Percentiles rank a stretch among this genome's conserved stretches.
phyloP scores from a whole-genome alignment of 768 basidiomycete species.

The Lyophyllum decastes region DNA sequence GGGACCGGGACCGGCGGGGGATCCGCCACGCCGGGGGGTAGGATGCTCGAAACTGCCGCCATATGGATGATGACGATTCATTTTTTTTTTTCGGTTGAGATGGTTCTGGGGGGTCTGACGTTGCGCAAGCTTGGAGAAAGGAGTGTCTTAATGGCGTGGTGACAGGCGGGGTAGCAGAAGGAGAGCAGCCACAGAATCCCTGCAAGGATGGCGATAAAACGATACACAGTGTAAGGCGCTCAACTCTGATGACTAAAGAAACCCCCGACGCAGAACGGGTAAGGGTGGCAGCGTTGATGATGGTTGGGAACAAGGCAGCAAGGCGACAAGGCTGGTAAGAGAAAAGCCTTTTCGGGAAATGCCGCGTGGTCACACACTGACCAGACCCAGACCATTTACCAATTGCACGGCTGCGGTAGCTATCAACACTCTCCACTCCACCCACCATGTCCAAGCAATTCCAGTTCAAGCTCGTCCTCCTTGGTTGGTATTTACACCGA shows the following conservation, averaged over 20 bases:
- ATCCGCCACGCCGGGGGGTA: conserved; percentile 61
- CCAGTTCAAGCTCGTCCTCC: conserved; percentile 95
- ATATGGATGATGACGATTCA: conserved; percentile 94
- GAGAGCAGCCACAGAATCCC: conserved; percentile 12
- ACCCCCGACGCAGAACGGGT: conserved; percentile 13
- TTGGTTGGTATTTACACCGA: conserved; percentile 60
- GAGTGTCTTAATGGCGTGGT: conserved; percentile 38
- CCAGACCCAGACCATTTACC: conserved; percentile 24
- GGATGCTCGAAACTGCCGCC: conserved; percentile 60
- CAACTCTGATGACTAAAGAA: conserved; percentile 30
- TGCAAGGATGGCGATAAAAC: conserved; percentile 11
- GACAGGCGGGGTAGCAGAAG: conserved; percentile 3
- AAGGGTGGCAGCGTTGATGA: conserved; percentile 33
- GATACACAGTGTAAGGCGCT: conserved; percentile 24
- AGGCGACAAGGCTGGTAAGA: neutral
- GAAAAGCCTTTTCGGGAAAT: conserved; percentile 30
- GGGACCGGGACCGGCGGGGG: conserved; percentile 66
- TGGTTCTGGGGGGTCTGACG: conserved; percentile 20
- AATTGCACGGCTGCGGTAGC: conserved; percentile 26
- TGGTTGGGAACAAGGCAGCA: conserved; percentile 30
- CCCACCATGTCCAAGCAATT: conserved; percentile 85
- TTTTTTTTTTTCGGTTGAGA: conserved; percentile 38
- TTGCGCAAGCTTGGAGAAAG: conserved; percentile 9
- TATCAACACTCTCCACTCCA: conserved; percentile 21
- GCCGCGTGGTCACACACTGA: conserved; percentile 29